Evolutionary conservation across 768 basidiomycete genomes (phyloP), one percentile per base, ranked within the genome.

Genomic region (Neoboletus subvelutipes): DNA sequence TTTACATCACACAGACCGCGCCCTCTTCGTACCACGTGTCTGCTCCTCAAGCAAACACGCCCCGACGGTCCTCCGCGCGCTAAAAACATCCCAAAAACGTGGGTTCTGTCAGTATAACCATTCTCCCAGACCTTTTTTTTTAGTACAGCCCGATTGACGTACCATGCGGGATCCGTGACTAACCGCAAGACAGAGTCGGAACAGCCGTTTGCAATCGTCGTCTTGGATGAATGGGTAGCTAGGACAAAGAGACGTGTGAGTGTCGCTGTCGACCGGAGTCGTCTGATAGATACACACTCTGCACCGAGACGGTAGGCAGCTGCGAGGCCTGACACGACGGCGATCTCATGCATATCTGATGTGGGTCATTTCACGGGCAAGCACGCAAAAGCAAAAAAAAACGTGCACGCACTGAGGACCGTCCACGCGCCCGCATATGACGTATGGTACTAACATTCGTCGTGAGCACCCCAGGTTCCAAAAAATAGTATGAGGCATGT

Each of bases 261-360:
- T 40, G n/a, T 8, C 5, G 8, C 8, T 24, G 42, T 9, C 8
- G 22, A 24, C 24, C 8, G 2, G 43, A 26, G 24, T 45, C 17
- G 15, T 20, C 45, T 7, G 5, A 31, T 13, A n/a, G 12, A 29
- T 18, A 41, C 37, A 12, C 3, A 49, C 42, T 17, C 18, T 37
- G 39, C 45, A 17, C 40, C 57, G 36, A 45, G 26, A 28, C 45
- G 45, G 18, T 45, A 28, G 28, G 45, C 45, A 4, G 45, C 45
- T 12, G 45, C 39, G 7, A 59, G 26, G 34, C 57, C 42, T 0
- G 54, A 56, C 3, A 56, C 39, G 18, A 47, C 26, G 1, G 45
- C 39, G 10, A 51, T 56, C 47, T 55, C 48, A n/a, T 56, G 50
- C 45, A 50, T 51, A 36, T 55, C 53, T 45, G 17, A 4, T 17